These are phyloP conservation scores for Cercospora zeae-maydis DNA, from an alignment of 2,329 filamentous ascomycete species.

Conservation along the genomic window DNA sequence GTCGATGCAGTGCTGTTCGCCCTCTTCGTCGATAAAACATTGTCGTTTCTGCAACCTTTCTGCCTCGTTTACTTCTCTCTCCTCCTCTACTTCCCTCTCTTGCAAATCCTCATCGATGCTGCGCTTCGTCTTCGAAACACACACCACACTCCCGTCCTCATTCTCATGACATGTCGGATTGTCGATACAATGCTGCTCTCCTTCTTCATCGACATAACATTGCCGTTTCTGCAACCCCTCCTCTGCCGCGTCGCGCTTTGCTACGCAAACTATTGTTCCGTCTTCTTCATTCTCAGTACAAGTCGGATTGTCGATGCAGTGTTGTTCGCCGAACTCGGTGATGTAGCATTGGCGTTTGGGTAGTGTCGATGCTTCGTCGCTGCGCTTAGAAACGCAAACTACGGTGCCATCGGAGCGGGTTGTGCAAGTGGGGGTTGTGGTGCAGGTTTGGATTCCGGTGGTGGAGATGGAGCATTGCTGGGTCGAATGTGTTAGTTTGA, in stretches of 20 bases:
- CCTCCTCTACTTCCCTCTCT: no score
- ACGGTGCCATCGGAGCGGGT: conserved; percentile 12
- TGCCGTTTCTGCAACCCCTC: conserved; percentile 13
- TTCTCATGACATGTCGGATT: conserved; percentile 16
- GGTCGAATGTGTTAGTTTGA: background rate
- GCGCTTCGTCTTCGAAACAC: conserved; percentile 4
- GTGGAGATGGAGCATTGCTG: conserved; percentile 20
- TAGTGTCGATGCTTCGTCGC: background rate
- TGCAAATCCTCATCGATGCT: no score
- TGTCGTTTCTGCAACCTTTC: background rate
- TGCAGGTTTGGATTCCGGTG: conserved; percentile 19
- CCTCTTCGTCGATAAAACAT: background rate
- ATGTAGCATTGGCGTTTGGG: conserved; percentile 20
- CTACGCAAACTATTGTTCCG: background rate
- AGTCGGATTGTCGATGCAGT: conserved; percentile 14
- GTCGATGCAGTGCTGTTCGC: conserved; percentile 14
- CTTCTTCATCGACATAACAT: conserved; percentile 15
- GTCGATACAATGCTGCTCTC: conserved; percentile 17
- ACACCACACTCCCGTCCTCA: conserved; percentile 12
- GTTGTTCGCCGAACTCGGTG: conserved; percentile 10
- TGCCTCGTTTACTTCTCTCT: background rate
- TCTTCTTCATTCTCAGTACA: conserved; percentile 7
- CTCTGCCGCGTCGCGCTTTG: background rate
- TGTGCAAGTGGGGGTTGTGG: conserved; percentile 17
- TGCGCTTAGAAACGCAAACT: conserved; percentile 15